These are phyloP conservation scores for Herpotrichia juniperi DNA, from an alignment of 2,329 filamentous ascomycete genomes.

Conservation along the genomic window DNA sequence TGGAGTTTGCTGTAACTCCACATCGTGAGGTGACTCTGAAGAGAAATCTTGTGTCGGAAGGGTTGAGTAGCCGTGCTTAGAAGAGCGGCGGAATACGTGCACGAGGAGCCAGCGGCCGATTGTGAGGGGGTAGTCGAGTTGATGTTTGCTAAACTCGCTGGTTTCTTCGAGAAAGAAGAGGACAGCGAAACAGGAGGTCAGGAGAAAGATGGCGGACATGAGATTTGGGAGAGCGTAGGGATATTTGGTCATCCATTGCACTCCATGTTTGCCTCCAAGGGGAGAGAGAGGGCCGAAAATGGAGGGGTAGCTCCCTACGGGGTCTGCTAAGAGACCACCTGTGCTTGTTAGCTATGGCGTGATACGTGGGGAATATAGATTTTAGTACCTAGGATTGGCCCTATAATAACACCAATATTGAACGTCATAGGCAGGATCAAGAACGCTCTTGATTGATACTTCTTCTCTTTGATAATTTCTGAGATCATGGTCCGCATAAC, in stretches of 20 bases:
- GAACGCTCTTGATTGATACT: constrained; percentile 63
- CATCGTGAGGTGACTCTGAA: constrained; percentile 9
- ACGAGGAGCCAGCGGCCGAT: constrained; percentile 47
- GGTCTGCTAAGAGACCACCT: constrained; percentile 73
- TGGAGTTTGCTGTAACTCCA: constrained; percentile 37
- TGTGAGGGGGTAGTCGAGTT: constrained; percentile 48
- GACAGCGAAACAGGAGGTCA: constrained; percentile 60
- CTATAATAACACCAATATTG: constrained; percentile 62
- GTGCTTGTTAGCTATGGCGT: constrained; percentile 44
- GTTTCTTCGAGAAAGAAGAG: constrained; percentile 71
- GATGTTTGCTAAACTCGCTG: constrained; percentile 47
- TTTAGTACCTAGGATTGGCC: constrained; percentile 43
- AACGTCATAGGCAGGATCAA: constrained; percentile 71
- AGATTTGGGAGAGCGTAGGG: constrained; percentile 75
- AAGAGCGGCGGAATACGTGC: constrained; percentile 36
- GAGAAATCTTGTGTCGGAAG: constrained; percentile 33
- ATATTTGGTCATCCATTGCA: constrained; percentile 68
- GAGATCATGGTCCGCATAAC: constrained; percentile 73
- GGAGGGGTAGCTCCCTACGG: constrained; percentile 64
- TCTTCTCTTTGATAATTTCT: constrained; percentile 74
- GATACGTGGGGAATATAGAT: not conserved
- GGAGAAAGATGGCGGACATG: constrained; percentile 66
- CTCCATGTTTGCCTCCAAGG: constrained; percentile 63
- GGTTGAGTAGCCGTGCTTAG: constrained; percentile 35
- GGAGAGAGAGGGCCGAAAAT: constrained; percentile 66